Base-by-base conservation (phyloP, 2,329 filamentous ascomycete species). In the Talaromyces sp. region DNA sequence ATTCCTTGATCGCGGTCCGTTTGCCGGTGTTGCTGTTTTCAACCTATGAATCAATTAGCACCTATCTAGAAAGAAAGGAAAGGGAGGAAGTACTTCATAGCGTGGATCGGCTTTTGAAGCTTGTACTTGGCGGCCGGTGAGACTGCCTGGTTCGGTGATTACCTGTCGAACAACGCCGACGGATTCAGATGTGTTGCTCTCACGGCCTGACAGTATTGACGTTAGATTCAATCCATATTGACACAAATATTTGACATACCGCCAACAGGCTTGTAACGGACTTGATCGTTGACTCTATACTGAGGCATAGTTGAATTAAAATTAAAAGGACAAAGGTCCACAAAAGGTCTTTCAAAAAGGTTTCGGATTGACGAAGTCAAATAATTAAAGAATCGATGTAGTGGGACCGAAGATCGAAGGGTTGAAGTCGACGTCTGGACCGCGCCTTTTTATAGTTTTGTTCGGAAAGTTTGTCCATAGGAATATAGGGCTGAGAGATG, bases 261-360 rank as follows among this genome's bases (percentile, higher is more conserved):
- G 49, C 76, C 75, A 22, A 78, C 74, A 27, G 76, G 76, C 65
- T 76, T 77, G 65, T 78, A 78, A 55, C 68, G 71, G 55, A 78
- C 76, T 22, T 67, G 68, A 51, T 77, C 66, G 60, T 76, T 76
- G 54, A 69, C 61, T 13, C 65, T 66, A 65, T 67, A 77, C 17
- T 66, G 62, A 64, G 66, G 68, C 71, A 68, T 73, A 53, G 3
- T 30, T 17, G 10, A 22, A 19, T 30, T 53, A 17, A 30, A 11
- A 17, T 52, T 27, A 17, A 25, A 28, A n/a, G 22, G 22, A 22
- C 22, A 22, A 22, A 22, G 22, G 22, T 22, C 22, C 9, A 30
- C 4, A 30, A 30, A 30, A 9, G n/a, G 44, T 25, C 10, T 47
- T 4, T 11, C 22, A 39, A 15, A 8, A n/a, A n/a, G 7, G 36